Evolutionary conservation across 2,329 filamentous ascomycete species (phyloP).

Genomic region (Penicillium hordei): DNA sequence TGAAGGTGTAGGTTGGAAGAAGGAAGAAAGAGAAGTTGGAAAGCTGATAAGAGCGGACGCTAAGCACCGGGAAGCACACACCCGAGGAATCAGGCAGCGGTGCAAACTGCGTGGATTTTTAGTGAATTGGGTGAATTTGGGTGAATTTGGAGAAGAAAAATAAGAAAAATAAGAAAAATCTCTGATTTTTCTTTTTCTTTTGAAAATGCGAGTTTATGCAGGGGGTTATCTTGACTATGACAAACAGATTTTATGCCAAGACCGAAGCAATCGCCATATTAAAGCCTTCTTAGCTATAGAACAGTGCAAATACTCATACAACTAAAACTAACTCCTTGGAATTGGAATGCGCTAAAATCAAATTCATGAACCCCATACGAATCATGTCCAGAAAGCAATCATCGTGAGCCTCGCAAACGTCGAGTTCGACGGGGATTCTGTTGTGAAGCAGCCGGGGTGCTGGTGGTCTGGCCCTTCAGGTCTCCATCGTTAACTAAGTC

Average conservation of each 20-base stretch:
- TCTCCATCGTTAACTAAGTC: constrained; percentile 60
- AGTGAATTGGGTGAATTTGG: background rate
- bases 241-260: constrained; percentile 2
- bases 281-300: background rate
- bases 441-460: constrained; percentile 13
- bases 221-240: background rate
- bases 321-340: background rate
- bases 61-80: constrained; percentile 20
- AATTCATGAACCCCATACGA: constrained; percentile 12
- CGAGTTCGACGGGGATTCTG: constrained; percentile 23
- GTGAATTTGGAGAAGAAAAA: background rate
- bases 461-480: constrained; percentile 17
- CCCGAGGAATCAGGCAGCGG: constrained; percentile 17
- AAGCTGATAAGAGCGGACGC: constrained; percentile 19
- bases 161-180: too few species aligned
- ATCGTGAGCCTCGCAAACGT: constrained; percentile 17
- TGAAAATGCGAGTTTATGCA: background rate
- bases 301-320: constrained; percentile 3
- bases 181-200: background rate
- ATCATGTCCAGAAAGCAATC: constrained; percentile 13
- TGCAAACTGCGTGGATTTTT: background rate
- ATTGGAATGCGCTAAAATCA: constrained; percentile 12
- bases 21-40: constrained; percentile 25
- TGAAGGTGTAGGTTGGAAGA: constrained; percentile 21
- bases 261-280: background rate